These are phyloP conservation scores for Zanthoxylum bungeanum DNA, from an alignment of 345 rosid genomes.

Conservation along the genomic window DNA sequence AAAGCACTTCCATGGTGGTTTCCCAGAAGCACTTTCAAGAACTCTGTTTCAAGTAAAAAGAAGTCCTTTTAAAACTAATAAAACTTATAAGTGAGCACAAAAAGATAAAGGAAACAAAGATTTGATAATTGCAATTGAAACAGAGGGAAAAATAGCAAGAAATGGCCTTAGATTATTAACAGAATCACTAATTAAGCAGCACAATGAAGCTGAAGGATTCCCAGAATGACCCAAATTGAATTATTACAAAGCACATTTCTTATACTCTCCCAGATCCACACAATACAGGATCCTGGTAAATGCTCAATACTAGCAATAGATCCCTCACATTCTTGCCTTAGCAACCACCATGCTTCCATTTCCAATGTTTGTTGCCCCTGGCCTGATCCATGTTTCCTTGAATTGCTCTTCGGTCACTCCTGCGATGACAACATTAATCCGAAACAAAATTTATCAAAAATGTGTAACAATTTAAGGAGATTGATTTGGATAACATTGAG, in stretches of 20 bases:
- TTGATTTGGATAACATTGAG: too few relatives aligned
- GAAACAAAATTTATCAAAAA: neutral
- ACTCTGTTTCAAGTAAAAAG: too few relatives aligned
- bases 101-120: too few relatives aligned
- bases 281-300: too few relatives aligned
- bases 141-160: neutral
- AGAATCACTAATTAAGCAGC: constrained; percentile 1
- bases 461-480: too few relatives aligned
- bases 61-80: too few relatives aligned
- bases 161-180: neutral
- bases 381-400: constrained; percentile 83
- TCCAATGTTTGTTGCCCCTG: constrained; percentile 48
- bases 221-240: constrained; percentile 16
- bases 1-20: too few relatives aligned
- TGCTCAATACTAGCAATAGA: too few relatives aligned
- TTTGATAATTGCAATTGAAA: too few relatives aligned
- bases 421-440: constrained; percentile 16
- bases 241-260: constrained; percentile 30
- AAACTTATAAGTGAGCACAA: too few relatives aligned
- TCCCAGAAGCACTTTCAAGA: too few relatives aligned
- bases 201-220: constrained; percentile 9
- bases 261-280: constrained; percentile 28
- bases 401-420: constrained; percentile 98
- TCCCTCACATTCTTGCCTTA: constrained; percentile 69
- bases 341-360: constrained; percentile 59